A percentile compares a stretch with the other conserved stretches of the same genome.
Conservation (phyloP, 2,329 filamentous ascomycete species). For the Aspergillus vadensis region DNA sequence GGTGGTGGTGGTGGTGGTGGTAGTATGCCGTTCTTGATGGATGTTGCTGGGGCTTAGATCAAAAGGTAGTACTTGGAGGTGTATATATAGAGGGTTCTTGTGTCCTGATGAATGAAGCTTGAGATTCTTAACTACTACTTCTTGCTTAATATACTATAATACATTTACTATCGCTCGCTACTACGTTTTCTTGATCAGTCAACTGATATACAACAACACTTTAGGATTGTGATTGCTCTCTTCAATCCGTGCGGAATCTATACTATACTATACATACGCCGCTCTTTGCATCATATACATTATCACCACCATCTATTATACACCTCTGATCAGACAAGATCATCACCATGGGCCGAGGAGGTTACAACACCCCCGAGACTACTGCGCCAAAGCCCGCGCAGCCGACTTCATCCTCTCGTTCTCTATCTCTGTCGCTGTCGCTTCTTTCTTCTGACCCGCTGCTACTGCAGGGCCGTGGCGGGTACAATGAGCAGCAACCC, state of each 20-base stretch:
- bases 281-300: background rate
- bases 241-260: background rate
- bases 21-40: too few species aligned
- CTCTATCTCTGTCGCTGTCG: background rate
- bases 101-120: too few species aligned
- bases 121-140: too few species aligned
- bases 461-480: slow-evolving; percentile 32
- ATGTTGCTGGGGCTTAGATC: too few species aligned
- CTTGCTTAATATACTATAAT: too few species aligned
- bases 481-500: slow-evolving; percentile 34
- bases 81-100: too few species aligned
- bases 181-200: too few species aligned
- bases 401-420: background rate
- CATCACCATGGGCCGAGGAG: slow-evolving; percentile 41
- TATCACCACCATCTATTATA: background rate
- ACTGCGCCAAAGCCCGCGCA: slow-evolving; percentile 9
- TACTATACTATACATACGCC: background rate
- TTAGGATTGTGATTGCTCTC: background rate
- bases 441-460: background rate
- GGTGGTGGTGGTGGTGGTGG: too few species aligned
- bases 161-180: too few species aligned
- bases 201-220: background rate
- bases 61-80: too few species aligned
- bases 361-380: slow-evolving; percentile 33
- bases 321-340: background rate